Evolutionary conservation across 768 basidiomycete species (phyloP).

Genomic region (Hortiboletus campestris): DNA sequence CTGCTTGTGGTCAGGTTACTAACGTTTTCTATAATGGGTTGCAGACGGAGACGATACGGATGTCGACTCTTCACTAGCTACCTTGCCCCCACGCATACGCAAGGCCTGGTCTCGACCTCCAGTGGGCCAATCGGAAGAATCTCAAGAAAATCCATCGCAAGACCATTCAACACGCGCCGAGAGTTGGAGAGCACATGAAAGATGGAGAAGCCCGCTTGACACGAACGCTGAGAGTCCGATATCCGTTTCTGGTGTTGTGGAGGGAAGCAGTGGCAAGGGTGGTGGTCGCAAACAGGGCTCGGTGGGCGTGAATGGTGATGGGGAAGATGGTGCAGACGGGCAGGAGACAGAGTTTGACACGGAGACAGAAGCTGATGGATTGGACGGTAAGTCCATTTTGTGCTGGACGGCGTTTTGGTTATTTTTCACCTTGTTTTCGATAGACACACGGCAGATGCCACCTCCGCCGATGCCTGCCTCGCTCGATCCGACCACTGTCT

Average conservation of each 20-base stretch:
- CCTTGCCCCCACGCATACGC: slow-evolving; percentile 64
- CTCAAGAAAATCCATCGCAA: neutral
- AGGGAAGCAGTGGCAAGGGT: neutral
- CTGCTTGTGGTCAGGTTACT: neutral
- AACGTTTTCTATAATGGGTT: neutral
- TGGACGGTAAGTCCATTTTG: slow-evolving; percentile 19
- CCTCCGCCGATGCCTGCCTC: slow-evolving; percentile 50
- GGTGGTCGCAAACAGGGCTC: neutral
- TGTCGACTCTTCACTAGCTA: slow-evolving; percentile 9
- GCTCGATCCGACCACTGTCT: slow-evolving; percentile 40
- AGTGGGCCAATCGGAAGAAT: neutral
- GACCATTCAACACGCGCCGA: slow-evolving; percentile 1
- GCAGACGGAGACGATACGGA: slow-evolving; percentile 14
- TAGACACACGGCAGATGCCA: slow-evolving; percentile 45
- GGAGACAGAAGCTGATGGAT: slow-evolving; percentile 28
- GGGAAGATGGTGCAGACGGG: slow-evolving; percentile 18
- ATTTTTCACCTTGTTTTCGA: neutral
- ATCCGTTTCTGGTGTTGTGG: slow-evolving; percentile 8
- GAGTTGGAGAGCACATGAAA: slow-evolving; percentile 13
- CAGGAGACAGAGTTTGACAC: slow-evolving; percentile 34
- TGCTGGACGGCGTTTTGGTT: neutral
- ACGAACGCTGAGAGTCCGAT: slow-evolving; percentile 21
- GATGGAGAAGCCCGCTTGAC: slow-evolving; percentile 23
- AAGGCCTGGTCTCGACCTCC: slow-evolving; percentile 40
- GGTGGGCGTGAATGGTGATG: slow-evolving; percentile 2